Evolutionary conservation across 352 stramenopile genomes (phyloP).

Genomic region (Globisporangium spinosum): DNA sequence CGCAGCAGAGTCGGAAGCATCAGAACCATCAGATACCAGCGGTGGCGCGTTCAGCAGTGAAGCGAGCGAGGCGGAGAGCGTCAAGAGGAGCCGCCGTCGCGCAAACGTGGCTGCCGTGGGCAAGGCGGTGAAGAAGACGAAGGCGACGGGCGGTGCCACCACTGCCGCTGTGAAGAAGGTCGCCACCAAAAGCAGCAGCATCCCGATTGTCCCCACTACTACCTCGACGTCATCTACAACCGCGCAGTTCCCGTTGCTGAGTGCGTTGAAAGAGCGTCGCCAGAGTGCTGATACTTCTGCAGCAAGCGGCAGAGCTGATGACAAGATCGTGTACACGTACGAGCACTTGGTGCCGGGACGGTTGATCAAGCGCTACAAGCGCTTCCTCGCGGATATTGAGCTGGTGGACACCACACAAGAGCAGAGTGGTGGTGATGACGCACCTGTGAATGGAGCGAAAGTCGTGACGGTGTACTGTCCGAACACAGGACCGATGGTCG

Average conservation of each 20-base stretch:
- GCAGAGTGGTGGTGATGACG: neutral
- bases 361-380: slow-evolving; percentile 75
- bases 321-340: slow-evolving; percentile 48
- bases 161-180: neutral
- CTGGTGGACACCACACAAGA: slow-evolving; percentile 21
- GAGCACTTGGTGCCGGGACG: slow-evolving; percentile 45
- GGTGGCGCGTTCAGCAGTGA: neutral
- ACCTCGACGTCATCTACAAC: neutral
- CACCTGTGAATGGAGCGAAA: slow-evolving; percentile 11
- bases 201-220: slow-evolving; percentile 9
- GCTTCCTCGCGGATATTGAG: slow-evolving; percentile 79
- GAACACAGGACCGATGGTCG: slow-evolving; percentile 81
- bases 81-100: neutral
- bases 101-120: neutral
- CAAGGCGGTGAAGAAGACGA: slow-evolving; percentile 1
- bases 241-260: slow-evolving; percentile 21
- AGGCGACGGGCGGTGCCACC: neutral
- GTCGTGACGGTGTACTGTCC: slow-evolving; percentile 78
- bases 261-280: slow-evolving; percentile 26
- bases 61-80: neutral
- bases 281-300: neutral
- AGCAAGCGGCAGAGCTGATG: neutral
- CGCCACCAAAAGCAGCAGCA: neutral
- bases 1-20: neutral
- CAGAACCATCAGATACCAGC: neutral